Evolutionary conservation across 495 filamentous ascomycete species (phyloP), one percentile per base, ranked within the genome.

Genomic region (Xylaria sp.): DNA sequence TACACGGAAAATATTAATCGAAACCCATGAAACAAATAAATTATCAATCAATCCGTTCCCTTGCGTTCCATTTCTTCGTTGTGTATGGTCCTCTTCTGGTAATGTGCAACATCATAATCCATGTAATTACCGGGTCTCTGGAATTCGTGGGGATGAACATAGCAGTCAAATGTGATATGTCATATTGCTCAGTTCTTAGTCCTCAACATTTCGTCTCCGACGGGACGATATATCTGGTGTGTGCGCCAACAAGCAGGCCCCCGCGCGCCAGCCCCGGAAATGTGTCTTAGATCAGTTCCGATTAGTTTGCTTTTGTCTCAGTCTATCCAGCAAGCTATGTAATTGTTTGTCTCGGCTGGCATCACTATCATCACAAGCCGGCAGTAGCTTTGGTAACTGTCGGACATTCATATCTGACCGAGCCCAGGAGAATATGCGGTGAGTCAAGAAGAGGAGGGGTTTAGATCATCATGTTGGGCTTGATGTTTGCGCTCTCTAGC

Each of bases 111-210:
- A 7, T 68, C 3, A 21, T 62, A 37, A 67, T 40, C 31, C 64
- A 67, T 55, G 29, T 7, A 67, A 67, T 67, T 67, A 67, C 64
- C 64, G 64, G 64, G 33, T 19, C 55, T 21, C 64, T 67, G 64
- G 64, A 41, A 50, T 35, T 43, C 14, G 37, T 17, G 2, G 21
- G 43, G 7, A 26, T 43, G 37, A 29, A 43, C 43, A 62, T 41
- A 43, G 9, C 37, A 62, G 3, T 43, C 21, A 12, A 19, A 61
- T 61, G 17, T 62, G 59, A 41, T 62, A 24, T 17, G n/a, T 33
- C 43, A 17, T 26, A 24, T 43, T 44, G 37, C 37, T 12, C 59
- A 62, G 24, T 31, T 58, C 4, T 15, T 24, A n/a, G n/a, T 31
- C 33, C 3, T 26, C 37, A n/a, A 26, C 37, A 26, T 1, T 41